Conservation (phyloP, 2,329 filamentous ascomycete species). For the Aspergillus ochraceus region DNA sequence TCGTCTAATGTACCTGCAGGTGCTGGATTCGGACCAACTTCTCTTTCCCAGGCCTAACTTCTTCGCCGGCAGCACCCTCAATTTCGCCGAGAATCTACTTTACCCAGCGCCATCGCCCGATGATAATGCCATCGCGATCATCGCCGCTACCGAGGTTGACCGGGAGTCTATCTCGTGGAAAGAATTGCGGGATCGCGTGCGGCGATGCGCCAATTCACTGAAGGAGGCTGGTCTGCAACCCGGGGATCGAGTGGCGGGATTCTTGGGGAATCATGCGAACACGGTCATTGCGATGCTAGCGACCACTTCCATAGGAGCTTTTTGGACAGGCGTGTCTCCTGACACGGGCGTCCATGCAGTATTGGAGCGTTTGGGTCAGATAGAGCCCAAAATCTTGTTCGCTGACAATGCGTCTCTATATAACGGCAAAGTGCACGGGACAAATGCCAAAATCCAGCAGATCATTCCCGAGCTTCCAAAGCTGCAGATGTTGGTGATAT, state of each 20-base stretch:
- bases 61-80: conserved; percentile 75
- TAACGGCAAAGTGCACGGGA: conserved; percentile 86
- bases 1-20: conserved; percentile 47
- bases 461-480: conserved; percentile 68
- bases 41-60: conserved; percentile 89
- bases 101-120: conserved; percentile 65
- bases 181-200: conserved; percentile 75
- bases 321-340: conserved; percentile 92
- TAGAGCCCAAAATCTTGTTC: conserved; percentile 78
- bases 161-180: conserved; percentile 72
- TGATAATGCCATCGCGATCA: conserved; percentile 66
- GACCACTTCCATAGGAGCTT: conserved; percentile 75
- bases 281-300: conserved; percentile 86
- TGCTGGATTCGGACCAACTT: conserved; percentile 63
- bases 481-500: conserved; percentile 70
- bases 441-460: conserved; percentile 73
- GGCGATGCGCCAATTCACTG: conserved; percentile 70
- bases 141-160: conserved; percentile 75
- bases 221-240: conserved; percentile 62
- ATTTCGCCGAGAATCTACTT: conserved; percentile 93
- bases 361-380: conserved; percentile 81
- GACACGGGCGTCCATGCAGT: conserved; percentile 92
- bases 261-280: conserved; percentile 86
- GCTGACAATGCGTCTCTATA: conserved; percentile 86
- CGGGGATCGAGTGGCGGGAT: conserved; percentile 66